These are phyloP conservation scores for Penicillium parvum DNA, from an alignment of 495 filamentous ascomycete species.

Conservation along the genomic window DNA sequence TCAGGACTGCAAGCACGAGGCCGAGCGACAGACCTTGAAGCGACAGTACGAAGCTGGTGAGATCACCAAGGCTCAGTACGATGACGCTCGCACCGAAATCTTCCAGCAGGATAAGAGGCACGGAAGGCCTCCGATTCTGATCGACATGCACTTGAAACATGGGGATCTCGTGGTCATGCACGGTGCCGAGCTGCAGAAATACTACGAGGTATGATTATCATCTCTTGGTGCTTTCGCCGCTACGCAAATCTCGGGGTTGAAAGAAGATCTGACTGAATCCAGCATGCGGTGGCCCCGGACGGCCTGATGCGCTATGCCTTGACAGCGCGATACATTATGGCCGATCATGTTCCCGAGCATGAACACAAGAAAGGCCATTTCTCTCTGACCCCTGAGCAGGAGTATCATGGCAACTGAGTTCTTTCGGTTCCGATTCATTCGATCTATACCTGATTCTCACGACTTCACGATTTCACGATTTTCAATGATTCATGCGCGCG, in stretches of 20 bases:
- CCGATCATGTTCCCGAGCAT: constrained; percentile 12
- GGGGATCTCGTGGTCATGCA: constrained; percentile 85
- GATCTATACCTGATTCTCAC: too few relatives aligned
- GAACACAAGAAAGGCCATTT: too few relatives aligned
- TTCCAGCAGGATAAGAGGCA: constrained; percentile 7
- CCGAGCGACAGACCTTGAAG: constrained; percentile 37
- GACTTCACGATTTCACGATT: too few relatives aligned
- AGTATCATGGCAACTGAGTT: too few relatives aligned
- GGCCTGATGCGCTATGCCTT: constrained; percentile 64
- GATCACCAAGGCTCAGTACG: constrained; percentile 19
- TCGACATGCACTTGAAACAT: constrained; percentile 55
- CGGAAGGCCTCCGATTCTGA: constrained; percentile 12
- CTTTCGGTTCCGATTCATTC: too few relatives aligned
- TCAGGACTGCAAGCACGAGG: constrained; percentile 33
- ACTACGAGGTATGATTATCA: constrained; percentile 57
- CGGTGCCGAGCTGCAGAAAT: constrained; percentile 63
- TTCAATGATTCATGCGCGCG: too few relatives aligned
- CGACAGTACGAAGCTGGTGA: constrained; percentile 17
- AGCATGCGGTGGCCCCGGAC: constrained; percentile 59
- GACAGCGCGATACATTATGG: constrained; percentile 35
- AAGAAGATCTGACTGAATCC: not conserved
- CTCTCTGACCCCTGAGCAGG: too few relatives aligned
- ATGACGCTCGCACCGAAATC: constrained; percentile 9
- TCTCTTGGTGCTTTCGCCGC: not conserved
- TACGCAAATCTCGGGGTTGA: not conserved